Conservation (phyloP, 2,329 filamentous ascomycete species). For the Sporothrix schenckii region DNA sequence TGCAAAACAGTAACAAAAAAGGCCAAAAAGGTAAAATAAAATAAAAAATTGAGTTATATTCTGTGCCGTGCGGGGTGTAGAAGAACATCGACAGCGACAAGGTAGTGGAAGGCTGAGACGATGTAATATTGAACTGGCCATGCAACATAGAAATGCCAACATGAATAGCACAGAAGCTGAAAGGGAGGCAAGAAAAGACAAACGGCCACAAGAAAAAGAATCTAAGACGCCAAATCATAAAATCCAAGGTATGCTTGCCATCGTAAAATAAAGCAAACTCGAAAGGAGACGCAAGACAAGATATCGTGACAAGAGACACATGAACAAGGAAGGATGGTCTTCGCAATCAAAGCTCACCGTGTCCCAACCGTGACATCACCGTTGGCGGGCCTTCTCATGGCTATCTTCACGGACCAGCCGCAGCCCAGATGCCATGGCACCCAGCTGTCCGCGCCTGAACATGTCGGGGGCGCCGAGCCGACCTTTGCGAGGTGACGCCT, state of each 20-base stretch:
- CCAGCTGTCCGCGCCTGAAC: conserved; percentile 40
- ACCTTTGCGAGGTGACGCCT: conserved; percentile 35
- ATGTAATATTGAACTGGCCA: neutral
- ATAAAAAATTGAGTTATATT: no score
- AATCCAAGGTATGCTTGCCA: neutral
- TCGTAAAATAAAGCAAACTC: neutral
- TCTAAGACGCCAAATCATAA: neutral
- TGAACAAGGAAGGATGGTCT: no score
- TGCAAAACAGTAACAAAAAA: no score
- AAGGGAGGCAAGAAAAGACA: neutral
- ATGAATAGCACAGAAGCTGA: neutral
- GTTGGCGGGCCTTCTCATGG: conserved; percentile 24
- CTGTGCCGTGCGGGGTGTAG: no score
- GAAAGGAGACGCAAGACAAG: neutral
- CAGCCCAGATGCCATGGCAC: conserved; percentile 26
- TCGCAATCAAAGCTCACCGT: no score
- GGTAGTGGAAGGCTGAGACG: neutral
- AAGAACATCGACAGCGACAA: neutral
- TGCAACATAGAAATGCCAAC: neutral
- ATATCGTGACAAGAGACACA: no score
- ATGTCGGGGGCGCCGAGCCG: conserved; percentile 41
- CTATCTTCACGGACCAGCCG: conserved; percentile 36
- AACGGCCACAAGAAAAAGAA: neutral
- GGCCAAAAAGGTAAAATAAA: neutral
- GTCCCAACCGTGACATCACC: neutral